A percentile compares a stretch with the other conserved stretches of the same genome.
Conservation (phyloP, 2,329 filamentous ascomycete species). For the Penicillium sp. region DNA sequence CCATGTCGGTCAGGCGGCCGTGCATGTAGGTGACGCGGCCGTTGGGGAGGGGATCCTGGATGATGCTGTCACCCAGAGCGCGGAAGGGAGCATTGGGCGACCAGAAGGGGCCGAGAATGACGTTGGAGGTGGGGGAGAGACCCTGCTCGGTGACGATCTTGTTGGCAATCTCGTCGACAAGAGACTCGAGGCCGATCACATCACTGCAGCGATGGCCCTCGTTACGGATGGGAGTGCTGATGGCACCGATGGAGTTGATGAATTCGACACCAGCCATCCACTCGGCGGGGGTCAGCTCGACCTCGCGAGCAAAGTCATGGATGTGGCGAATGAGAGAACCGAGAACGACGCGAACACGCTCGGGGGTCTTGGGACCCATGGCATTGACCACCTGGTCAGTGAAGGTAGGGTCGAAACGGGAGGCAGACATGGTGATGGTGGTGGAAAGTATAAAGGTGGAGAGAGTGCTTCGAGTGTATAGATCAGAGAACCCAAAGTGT, state of each 20-base stretch:
- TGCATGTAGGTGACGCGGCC: constrained; percentile 68
- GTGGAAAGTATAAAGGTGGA: background rate
- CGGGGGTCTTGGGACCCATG: constrained; percentile 69
- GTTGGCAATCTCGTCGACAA: constrained; percentile 80
- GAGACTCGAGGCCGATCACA: constrained; percentile 69
- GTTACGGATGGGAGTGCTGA: constrained; percentile 68
- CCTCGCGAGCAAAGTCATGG: constrained; percentile 76
- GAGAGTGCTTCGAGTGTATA: background rate
- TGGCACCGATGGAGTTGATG: constrained; percentile 72
- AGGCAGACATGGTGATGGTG: constrained; percentile 22
- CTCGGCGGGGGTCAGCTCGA: constrained; percentile 74
- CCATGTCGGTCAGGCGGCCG: constrained; percentile 65
- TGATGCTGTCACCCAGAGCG: constrained; percentile 65
- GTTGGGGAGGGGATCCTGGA: constrained; percentile 60
- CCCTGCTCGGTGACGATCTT: constrained; percentile 62
- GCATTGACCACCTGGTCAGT: constrained; percentile 71
- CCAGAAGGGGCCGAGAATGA: constrained; percentile 79
- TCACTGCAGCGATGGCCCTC: constrained; percentile 74
- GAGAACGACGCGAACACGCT: constrained; percentile 66
- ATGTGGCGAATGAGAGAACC: constrained; percentile 67
- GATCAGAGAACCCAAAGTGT: background rate
- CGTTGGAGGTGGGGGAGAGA: constrained; percentile 70
- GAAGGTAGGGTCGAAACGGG: constrained; percentile 67
- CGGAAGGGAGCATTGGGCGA: constrained; percentile 73
- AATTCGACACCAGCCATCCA: constrained; percentile 76